Evolutionary conservation across 192 early-diverging fungal species (phyloP).

Genomic region (Borealophlyctis nickersoniae): DNA sequence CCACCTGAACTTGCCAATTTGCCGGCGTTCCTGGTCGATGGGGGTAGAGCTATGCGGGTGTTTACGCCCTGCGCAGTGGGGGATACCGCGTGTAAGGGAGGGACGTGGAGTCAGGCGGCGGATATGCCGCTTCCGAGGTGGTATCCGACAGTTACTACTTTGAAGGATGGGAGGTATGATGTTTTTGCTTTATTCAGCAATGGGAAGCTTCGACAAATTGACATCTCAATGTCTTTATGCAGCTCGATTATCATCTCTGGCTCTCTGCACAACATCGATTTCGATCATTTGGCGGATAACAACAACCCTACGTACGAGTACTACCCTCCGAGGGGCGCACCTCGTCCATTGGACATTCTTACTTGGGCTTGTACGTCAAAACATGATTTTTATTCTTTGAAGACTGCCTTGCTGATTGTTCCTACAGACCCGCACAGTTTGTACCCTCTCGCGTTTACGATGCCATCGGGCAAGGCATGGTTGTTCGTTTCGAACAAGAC

Average conservation of each 20-base stretch:
- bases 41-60: conserved; percentile 13
- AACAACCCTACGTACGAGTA: conserved; percentile 43
- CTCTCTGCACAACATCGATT: conserved; percentile 24
- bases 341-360: conserved; percentile 13
- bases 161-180: conserved; percentile 24
- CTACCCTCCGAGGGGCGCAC: conserved; percentile 16
- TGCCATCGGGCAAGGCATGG: conserved; percentile 21
- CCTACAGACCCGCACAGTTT: conserved; percentile 20
- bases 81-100: not conserved
- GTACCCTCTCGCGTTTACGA: conserved; percentile 24
- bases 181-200: too few relatives aligned
- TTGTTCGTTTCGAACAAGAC: conserved; percentile 18
- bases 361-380: conserved; percentile 11
- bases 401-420: not conserved
- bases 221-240: conserved; percentile 41
- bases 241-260: conserved; percentile 23
- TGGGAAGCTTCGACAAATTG: too few relatives aligned
- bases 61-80: conserved; percentile 13
- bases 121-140: conserved; percentile 26
- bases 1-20: not conserved
- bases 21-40: conserved; percentile 17
- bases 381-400: not conserved
- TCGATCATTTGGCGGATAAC: conserved; percentile 15
- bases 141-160: conserved; percentile 27
- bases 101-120: conserved; percentile 16